phyloP scores from a whole-genome alignment of 2,329 filamentous ascomycete genomes.

The Fusarium udum region DNA sequence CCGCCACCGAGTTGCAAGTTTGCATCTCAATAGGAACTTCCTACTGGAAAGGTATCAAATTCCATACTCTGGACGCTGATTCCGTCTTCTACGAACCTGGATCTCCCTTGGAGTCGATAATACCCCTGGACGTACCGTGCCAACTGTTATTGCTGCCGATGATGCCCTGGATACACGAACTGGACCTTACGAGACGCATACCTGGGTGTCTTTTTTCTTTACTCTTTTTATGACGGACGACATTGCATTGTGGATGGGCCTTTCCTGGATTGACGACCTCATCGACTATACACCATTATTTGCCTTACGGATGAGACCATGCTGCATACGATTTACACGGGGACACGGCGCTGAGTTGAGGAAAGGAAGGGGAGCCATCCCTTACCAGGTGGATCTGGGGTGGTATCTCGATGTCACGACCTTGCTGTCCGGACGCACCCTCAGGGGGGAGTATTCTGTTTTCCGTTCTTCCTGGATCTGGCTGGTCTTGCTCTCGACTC shows the following conservation, averaged over 20 bases:
- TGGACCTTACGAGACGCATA: slow-evolving; percentile 37
- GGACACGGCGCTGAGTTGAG: slow-evolving; percentile 45
- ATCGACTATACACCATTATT: slow-evolving; percentile 40
- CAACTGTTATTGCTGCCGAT: slow-evolving; percentile 41
- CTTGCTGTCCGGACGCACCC: slow-evolving; percentile 50
- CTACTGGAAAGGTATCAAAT: slow-evolving; percentile 40
- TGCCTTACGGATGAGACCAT: slow-evolving; percentile 47
- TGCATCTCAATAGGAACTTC: slow-evolving; percentile 41
- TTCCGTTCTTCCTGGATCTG: slow-evolving; percentile 45
- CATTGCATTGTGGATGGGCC: slow-evolving; percentile 43
- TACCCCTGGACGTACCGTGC: slow-evolving; percentile 37
- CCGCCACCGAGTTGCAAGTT: slow-evolving; percentile 44
- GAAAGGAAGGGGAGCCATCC: slow-evolving; percentile 42
- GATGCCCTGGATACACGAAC: slow-evolving; percentile 34
- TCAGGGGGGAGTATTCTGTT: slow-evolving; percentile 44
- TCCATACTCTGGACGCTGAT: slow-evolving; percentile 33
- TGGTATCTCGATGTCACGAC: slow-evolving; percentile 38
- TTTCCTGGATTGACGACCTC: slow-evolving; percentile 38
- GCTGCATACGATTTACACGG: slow-evolving; percentile 47
- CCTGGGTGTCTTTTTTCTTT: slow-evolving; percentile 35
- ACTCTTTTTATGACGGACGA: slow-evolving; percentile 41
- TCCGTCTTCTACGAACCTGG: slow-evolving; percentile 31
- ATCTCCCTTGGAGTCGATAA: slow-evolving; percentile 36
- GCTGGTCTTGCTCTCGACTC: slow-evolving; percentile 39
- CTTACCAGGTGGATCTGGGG: slow-evolving; percentile 38